Conservation (phyloP, 441 rosid species). For the Bruguiera hainesii region DNA sequence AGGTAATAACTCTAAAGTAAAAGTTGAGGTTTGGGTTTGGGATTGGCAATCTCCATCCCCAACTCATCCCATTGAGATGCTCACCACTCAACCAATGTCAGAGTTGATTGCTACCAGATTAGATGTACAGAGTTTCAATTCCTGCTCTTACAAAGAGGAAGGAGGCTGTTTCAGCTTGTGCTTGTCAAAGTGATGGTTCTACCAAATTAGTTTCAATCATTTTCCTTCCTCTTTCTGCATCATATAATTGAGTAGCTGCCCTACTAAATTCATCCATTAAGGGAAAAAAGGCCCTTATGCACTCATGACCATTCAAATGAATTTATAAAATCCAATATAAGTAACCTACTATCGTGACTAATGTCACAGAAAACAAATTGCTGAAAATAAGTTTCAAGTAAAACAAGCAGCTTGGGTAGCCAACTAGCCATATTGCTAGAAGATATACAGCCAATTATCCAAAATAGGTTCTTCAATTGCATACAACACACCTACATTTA, state of each 20-base stretch:
- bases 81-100: background rate
- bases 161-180: background rate
- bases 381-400: background rate
- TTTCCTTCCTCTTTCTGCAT: background rate
- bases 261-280: background rate
- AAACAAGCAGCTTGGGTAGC: too few species aligned
- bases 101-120: background rate
- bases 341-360: background rate
- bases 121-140: too few species aligned
- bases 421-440: background rate
- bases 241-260: background rate
- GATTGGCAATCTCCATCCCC: too few species aligned
- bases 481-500: too few species aligned
- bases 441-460: background rate
- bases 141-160: too few species aligned
- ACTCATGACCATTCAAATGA: background rate
- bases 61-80: too few species aligned
- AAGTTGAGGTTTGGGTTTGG: too few species aligned
- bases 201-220: conserved; percentile 1
- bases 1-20: too few species aligned
- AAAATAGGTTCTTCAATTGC: background rate
- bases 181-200: background rate
- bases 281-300: background rate
- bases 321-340: background rate
- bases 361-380: background rate